Base-by-base conservation (phyloP, 441 rosid genomes). In the Biscutella laevigata region DNA sequence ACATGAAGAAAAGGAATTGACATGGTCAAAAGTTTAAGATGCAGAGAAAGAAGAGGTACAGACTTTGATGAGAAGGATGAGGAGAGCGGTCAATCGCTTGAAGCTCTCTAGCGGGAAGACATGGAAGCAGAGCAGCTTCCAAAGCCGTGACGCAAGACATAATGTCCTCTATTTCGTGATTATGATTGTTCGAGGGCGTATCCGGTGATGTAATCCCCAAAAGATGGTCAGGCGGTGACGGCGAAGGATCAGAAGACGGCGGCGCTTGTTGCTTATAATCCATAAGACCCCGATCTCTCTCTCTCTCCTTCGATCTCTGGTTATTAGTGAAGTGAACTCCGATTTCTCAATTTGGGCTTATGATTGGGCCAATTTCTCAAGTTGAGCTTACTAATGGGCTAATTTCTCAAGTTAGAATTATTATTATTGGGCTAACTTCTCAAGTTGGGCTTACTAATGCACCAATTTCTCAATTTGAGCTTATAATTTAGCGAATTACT, bases 71-170 rank as follows among this genome's bases (percentile, higher is more conserved):
- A 53, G 98, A 87, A 63, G 86, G 95, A 45, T 84, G 89, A 3
- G 91, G 90, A 43, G 92, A 90, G 14, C 95, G 95, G 62, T 84
- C 92, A 2, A 84, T 84, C 1, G 92, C 96, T 66, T 90, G 98
- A 64, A 90, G 96, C 76, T 87, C 96, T 63, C 95, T 74, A 34
- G 96, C 92, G 3, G 95, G 96, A 48, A 90, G 75, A 72, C 98
- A 90, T 0, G 96, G 98, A 11, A 90, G 80, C 70, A 90, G 67
- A 73, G 92, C 86, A 12, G 87, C 77, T 74, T 87, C 94, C 30
- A 90, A 74, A 1, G 91, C 83, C 57, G 74, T 77, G 60, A 86
- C 92, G 42, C 85, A 81, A 4, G 72, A 74, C 50, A 82, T 49
- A 73, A 86, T 82, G 50, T 84, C 91, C 8, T 84, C 92, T 27